These are phyloP conservation scores for Raddia guianensis DNA, from an alignment of 176 grass and related monocot species.

Conservation along the genomic window DNA sequence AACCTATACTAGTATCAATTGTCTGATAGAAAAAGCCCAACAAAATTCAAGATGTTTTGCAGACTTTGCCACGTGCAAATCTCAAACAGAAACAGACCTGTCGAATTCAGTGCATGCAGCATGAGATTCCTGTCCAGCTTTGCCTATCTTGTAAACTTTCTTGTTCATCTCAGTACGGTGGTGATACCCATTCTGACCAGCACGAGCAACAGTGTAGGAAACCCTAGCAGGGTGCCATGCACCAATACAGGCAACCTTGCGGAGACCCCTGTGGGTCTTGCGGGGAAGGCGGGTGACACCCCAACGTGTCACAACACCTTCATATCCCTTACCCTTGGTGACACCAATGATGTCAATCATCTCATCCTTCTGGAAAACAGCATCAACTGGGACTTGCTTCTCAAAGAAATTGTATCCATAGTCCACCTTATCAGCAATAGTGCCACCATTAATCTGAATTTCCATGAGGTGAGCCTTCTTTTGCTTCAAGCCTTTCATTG, in stretches of 20 bases:
- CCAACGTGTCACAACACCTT: constrained; percentile 95
- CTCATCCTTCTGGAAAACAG: constrained; percentile 90
- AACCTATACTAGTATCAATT: background rate
- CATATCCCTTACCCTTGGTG: constrained; percentile 96
- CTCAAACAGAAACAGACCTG: constrained; percentile 42
- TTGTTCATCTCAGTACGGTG: constrained; percentile 97
- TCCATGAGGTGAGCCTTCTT: constrained; percentile 98
- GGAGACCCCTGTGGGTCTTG: constrained; percentile 95
- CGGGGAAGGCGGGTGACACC: constrained; percentile 99
- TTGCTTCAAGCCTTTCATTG: constrained; percentile 97
- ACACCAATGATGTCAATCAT: constrained; percentile 98
- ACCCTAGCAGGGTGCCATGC: constrained; percentile 97
- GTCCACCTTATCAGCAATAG: constrained; percentile 85
- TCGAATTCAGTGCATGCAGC: constrained; percentile 75
- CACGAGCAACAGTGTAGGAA: constrained; percentile 90
- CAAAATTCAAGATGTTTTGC: background rate
- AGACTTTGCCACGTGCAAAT: background rate
- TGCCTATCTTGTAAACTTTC: constrained; percentile 91
- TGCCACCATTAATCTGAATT: constrained; percentile 88
- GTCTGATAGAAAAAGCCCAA: no score
- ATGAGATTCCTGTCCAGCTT: constrained; percentile 74
- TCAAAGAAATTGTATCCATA: constrained; percentile 86
- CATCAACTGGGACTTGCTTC: constrained; percentile 77
- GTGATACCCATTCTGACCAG: constrained; percentile 94
- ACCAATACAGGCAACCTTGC: constrained; percentile 97